phyloP scores from a whole-genome alignment of 768 basidiomycete species.

The Macrolepiota albuminosa region DNA sequence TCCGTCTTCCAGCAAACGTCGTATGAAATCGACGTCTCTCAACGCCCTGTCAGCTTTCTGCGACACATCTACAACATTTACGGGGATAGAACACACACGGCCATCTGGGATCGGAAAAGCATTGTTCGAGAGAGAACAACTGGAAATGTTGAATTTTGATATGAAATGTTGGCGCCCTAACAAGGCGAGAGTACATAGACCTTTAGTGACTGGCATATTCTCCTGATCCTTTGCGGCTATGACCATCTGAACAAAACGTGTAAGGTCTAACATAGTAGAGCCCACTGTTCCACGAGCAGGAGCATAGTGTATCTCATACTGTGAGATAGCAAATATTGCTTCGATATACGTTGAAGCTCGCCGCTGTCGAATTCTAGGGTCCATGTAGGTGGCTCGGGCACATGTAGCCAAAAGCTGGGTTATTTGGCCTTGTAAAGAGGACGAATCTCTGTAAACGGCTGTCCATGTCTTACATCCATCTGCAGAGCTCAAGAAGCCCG shows the following conservation, averaged over 20 bases:
- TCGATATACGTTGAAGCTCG: conserved; percentile 1
- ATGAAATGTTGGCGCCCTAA: neutral
- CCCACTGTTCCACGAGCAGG: neutral
- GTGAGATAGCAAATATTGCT: conserved; percentile 1
- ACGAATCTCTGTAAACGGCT: neutral
- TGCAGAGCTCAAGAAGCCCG: conserved; percentile 1
- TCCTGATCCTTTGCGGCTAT: neutral
- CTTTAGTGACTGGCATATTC: neutral
- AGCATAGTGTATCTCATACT: neutral
- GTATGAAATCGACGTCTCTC: neutral
- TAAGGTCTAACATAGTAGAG: neutral
- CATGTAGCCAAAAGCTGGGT: neutral
- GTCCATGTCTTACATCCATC: conserved; percentile 1
- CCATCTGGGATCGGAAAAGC: neutral
- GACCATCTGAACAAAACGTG: neutral
- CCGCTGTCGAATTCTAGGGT: neutral
- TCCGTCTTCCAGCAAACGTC: neutral
- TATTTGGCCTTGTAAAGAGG: neutral
- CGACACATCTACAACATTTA: neutral
- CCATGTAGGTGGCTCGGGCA: conserved; percentile 2
- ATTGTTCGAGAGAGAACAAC: neutral
- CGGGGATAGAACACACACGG: neutral
- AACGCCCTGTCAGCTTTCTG: conserved; percentile 1
- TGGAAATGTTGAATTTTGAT: neutral
- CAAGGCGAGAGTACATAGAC: neutral